These are phyloP conservation scores for Cerrena zonata DNA, from an alignment of 1,284 basidiomycete genomes.

Conservation along the genomic window DNA sequence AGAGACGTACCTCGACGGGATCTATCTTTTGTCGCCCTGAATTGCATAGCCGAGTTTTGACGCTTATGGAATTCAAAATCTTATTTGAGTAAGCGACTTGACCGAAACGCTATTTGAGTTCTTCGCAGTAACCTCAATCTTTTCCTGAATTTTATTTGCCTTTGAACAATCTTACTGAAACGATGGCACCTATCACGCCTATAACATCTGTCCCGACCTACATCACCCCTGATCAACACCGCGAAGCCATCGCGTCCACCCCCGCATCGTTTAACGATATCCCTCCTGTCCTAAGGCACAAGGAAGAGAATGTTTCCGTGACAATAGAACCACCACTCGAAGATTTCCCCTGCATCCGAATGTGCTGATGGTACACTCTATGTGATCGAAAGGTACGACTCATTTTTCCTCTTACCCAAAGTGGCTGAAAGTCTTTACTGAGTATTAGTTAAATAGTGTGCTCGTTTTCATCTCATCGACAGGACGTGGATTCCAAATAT, in stretches of 20 bases:
- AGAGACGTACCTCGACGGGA: too few species aligned
- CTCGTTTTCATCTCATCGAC: slow-evolving; percentile 71
- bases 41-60: too few species aligned
- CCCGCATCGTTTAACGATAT: slow-evolving; percentile 78
- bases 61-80: too few species aligned
- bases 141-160: too few species aligned
- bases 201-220: slow-evolving; percentile 51
- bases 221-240: slow-evolving; percentile 67
- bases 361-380: slow-evolving; percentile 61
- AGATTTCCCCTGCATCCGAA: slow-evolving; percentile 47
- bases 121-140: too few species aligned
- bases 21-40: too few species aligned
- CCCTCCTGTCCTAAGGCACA: slow-evolving; percentile 71
- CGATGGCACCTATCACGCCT: slow-evolving; percentile 30
- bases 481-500: slow-evolving; percentile 70
- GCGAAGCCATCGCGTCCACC: slow-evolving; percentile 61
- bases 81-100: too few species aligned
- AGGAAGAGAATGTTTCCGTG: slow-evolving; percentile 63
- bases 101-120: too few species aligned
- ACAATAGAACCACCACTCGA: slow-evolving; percentile 62
- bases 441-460: slow-evolving; percentile 43
- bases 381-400: slow-evolving; percentile 72
- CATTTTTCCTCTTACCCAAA: slow-evolving; percentile 14
- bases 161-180: slow-evolving; percentile 1
- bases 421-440: slow-evolving; percentile 3